Evolutionary conservation across 164 flowering plant species (phyloP), one percentile per base, ranked within the genome.

Genomic region (Nelumbo lutea): DNA sequence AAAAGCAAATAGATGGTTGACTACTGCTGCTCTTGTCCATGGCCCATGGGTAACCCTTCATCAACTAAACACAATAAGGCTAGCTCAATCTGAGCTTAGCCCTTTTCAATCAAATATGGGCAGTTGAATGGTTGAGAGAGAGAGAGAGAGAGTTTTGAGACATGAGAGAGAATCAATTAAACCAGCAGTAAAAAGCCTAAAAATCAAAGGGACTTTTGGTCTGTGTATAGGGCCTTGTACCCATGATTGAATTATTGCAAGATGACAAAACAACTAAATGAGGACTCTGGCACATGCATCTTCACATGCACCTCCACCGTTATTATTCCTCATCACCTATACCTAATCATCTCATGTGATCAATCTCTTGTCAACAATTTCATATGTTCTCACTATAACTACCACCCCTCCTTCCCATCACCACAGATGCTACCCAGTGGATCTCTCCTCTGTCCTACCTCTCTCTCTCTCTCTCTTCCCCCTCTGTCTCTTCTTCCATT

Each of bases 221-320:
- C 14, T 3, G n/a, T 7, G 4, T 40, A 53, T 65, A 43, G 64
- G 71, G 38, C 59, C 62, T 59, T 27, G 55, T 10, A 27, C 59
- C 50, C 50, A 39, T 58, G 2, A 44, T 27, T 27, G 66, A 75
- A 79, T 80, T 72, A 80, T 77, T 77, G 78, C 72, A 59, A 72
- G 68, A 58, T 69, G 78, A 77, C 78, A 76, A 79, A 69, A 38
- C 2, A 15, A 45, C 58, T 46, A 27, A 50, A 62, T 59, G 67
- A 65, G 56, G 65, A n/a, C 14, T 62, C 56, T 11, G 42, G 65
- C 78, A 71, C 77, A 73, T 73, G 77, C 66, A 48, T 0, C 51
- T 59, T 65, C 82, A 74, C 79, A 77, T 75, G 73, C 67, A 61
- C 58, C 46, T 42, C 74, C 59, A 60, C 56, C 58, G 40, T 40